Evolutionary conservation across 1,139 yeast genomes (phyloP).

Genomic region (Taphrina deformans): DNA sequence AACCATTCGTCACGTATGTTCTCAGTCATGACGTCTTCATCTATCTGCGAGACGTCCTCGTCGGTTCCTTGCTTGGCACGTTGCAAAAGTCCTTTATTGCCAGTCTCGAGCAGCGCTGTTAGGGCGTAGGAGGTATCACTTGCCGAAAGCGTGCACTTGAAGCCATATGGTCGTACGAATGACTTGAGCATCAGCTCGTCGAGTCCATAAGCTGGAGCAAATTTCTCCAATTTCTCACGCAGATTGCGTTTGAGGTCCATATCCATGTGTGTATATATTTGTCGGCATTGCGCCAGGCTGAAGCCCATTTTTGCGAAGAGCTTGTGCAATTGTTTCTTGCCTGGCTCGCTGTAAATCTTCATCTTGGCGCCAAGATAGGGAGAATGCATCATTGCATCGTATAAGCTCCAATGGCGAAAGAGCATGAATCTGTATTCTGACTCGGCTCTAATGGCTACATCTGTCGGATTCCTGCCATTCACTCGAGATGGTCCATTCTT

Average conservation of each 20-base stretch:
- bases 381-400: slow-evolving; percentile 86
- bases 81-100: slow-evolving; percentile 37
- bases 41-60: slow-evolving; percentile 35
- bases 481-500: slow-evolving; percentile 46
- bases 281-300: slow-evolving; percentile 81
- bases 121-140: slow-evolving; percentile 90
- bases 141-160: slow-evolving; percentile 81
- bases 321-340: slow-evolving; percentile 79
- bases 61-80: slow-evolving; percentile 30
- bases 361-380: slow-evolving; percentile 85
- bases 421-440: slow-evolving; percentile 83
- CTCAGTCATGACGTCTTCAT: slow-evolving; percentile 44
- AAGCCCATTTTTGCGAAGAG: slow-evolving; percentile 97
- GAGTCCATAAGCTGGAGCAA: slow-evolving; percentile 72
- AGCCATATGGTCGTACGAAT: slow-evolving; percentile 81
- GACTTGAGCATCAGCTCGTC: slow-evolving; percentile 86
- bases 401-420: slow-evolving; percentile 88
- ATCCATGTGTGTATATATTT: slow-evolving; percentile 91
- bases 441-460: slow-evolving; percentile 65
- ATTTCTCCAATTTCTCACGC: slow-evolving; percentile 66
- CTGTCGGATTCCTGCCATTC: slow-evolving; percentile 51
- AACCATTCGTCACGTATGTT: slow-evolving; percentile 65
- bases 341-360: slow-evolving; percentile 88
- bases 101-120: slow-evolving; percentile 72
- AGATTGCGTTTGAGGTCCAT: slow-evolving; percentile 72